Evolutionary conservation across 139 green algal species (phyloP), one percentile per base, ranked within the genome.

Genomic region (Tetratostichococcus sp.): DNA sequence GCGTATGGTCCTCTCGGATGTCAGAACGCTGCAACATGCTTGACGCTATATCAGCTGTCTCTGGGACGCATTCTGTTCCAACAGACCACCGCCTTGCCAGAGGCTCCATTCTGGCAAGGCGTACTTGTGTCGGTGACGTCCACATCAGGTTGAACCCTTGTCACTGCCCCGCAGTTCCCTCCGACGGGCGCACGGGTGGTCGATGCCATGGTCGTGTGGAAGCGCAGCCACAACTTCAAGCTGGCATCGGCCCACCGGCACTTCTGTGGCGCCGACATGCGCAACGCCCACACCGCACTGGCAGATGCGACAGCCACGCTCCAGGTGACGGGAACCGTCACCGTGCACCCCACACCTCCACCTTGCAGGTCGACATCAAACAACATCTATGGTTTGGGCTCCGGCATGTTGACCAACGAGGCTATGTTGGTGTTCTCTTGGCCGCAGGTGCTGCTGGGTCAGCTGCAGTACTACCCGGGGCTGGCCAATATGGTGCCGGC

Each of bases 81-180:
- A n/a, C n/a, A n/a, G n/a, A n/a, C n/a, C n/a, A n/a, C n/a, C n/a
- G n/a, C n/a, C n/a, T n/a, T n/a, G n/a, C n/a, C n/a, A n/a, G n/a
- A n/a, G n/a, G n/a, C n/a, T n/a, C n/a, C n/a, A n/a, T n/a, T n/a
- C n/a, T n/a, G n/a, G n/a, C n/a, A n/a, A n/a, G n/a, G n/a, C n/a
- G n/a, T n/a, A n/a, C n/a, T n/a, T n/a, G n/a, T n/a, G n/a, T n/a
- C n/a, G n/a, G n/a, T n/a, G n/a, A n/a, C n/a, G n/a, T n/a, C n/a
- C n/a, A n/a, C n/a, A n/a, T n/a, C n/a, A n/a, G n/a, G n/a, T n/a
- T n/a, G n/a, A n/a, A n/a, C n/a, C n/a, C n/a, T n/a, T n/a, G n/a
- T n/a, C n/a, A n/a, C n/a, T n/a, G n/a, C n/a, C n/a, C n/a, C 28
- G 21, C 35, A 81, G 42, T 77, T 82, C 50, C 71, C 71, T 2